Percentiles rank a stretch among this genome's conserved stretches.
Conservation (phyloP, 768 basidiomycete species). For the Lyophyllum atratum region DNA sequence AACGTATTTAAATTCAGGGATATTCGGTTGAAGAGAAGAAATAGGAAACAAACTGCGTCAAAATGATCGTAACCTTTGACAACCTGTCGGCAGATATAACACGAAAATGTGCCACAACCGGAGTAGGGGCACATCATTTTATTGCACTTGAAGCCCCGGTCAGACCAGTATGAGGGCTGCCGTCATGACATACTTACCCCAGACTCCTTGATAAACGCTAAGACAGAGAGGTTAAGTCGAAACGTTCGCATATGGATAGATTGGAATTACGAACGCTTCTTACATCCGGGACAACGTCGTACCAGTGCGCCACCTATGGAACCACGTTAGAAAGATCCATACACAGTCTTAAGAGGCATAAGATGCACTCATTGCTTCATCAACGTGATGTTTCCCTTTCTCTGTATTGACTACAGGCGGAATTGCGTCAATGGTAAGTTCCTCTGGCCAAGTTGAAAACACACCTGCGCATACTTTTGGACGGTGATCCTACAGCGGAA, state of each 20-base stretch:
- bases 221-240: background rate
- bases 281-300: constrained; percentile 86
- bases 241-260: background rate
- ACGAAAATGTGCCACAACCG: constrained; percentile 71
- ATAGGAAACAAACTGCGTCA: constrained; percentile 39
- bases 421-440: background rate
- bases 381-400: constrained; percentile 72
- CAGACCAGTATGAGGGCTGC: background rate
- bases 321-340: constrained; percentile 4
- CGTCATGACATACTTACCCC: constrained; percentile 52
- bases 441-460: background rate
- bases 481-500: constrained; percentile 62
- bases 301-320: constrained; percentile 72
- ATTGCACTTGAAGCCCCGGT: constrained; percentile 64
- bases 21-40: constrained; percentile 6
- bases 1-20: constrained; percentile 10
- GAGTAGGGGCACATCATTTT: constrained; percentile 77
- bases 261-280: constrained; percentile 55
- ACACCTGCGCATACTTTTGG: constrained; percentile 79
- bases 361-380: constrained; percentile 89
- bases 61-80: constrained; percentile 83
- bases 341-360: background rate
- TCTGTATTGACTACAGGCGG: constrained; percentile 1
- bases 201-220: constrained; percentile 78
- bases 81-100: constrained; percentile 79